Evolutionary conservation across 1,284 basidiomycete genomes (phyloP).

Genomic region (Testicularia cyperi): DNA sequence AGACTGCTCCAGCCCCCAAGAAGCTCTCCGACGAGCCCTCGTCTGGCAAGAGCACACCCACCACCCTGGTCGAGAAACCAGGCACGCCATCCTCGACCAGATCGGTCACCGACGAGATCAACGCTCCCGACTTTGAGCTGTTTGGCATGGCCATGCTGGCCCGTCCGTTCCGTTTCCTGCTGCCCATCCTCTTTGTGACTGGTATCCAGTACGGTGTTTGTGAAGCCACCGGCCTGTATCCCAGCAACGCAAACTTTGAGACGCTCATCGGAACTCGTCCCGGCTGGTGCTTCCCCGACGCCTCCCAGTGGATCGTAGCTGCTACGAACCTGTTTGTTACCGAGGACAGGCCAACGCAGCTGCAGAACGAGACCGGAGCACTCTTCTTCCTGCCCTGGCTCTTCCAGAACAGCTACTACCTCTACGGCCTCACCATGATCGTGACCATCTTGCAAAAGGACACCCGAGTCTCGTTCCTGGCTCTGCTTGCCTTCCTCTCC

Average conservation of each 20-base stretch:
- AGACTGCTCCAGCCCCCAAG: conserved; percentile 1
- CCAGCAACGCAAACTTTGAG: conserved; percentile 20
- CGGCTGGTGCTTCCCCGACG: conserved; percentile 26
- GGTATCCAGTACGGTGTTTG: conserved; percentile 37
- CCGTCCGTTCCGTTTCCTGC: conserved; percentile 35
- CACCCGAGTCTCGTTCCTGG: conserved; percentile 19
- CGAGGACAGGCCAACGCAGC: conserved; percentile 17
- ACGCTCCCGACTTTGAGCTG: conserved; percentile 27
- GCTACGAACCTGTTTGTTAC: conserved; percentile 32
- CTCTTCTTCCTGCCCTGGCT: conserved; percentile 36
- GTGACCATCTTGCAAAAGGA: conserved; percentile 20
- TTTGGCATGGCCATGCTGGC: conserved; percentile 35
- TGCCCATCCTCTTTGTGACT: conserved; percentile 30
- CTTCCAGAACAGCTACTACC: conserved; percentile 40
- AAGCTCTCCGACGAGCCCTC: neutral
- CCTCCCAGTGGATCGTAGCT: conserved; percentile 27
- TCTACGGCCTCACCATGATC: conserved; percentile 27
- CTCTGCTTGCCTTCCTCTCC: conserved; percentile 15
- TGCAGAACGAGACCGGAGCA: conserved; percentile 10
- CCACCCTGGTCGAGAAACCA: neutral
- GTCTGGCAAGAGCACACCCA: neutral
- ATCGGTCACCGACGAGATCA: conserved; percentile 11
- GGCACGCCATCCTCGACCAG: neutral
- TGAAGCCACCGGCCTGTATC: conserved; percentile 18
- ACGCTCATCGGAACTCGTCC: conserved; percentile 19